Conservation (phyloP, 345 rosid genomes). For the Syzygium aromaticum region DNA sequence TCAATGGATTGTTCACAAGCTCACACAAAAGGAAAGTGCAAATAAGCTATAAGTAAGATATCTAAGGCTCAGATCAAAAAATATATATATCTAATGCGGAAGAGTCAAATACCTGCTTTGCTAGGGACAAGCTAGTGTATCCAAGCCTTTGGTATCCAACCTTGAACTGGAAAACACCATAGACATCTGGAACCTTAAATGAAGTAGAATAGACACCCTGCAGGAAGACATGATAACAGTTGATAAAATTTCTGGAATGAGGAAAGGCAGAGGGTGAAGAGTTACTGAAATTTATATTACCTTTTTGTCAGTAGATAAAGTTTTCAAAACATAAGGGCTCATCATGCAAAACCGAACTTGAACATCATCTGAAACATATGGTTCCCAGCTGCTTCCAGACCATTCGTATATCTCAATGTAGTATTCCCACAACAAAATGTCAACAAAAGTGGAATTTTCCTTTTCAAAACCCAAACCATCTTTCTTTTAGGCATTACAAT, state of each 20-base stretch:
- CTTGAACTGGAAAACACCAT: constrained; percentile 80
- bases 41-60: background rate
- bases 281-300: constrained; percentile 11
- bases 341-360: constrained; percentile 83
- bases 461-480: background rate
- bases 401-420: constrained; percentile 62
- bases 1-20: background rate
- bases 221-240: constrained; percentile 7
- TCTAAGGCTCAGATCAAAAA: too few relatives aligned
- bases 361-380: constrained; percentile 61
- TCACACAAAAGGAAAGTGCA: background rate
- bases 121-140: constrained; percentile 49
- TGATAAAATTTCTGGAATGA: background rate
- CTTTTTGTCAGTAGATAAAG: constrained; percentile 42
- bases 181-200: constrained; percentile 77
- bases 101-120: constrained; percentile 48
- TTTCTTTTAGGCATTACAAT: background rate
- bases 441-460: background rate
- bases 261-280: background rate
- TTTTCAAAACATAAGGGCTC: constrained; percentile 81
- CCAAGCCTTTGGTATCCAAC: constrained; percentile 67
- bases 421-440: constrained; percentile 34
- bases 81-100: background rate
- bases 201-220: constrained; percentile 59
- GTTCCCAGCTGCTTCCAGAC: constrained; percentile 71